Base-by-base conservation (phyloP, 805 yeast genomes). In the Saccharomycopsis selenospora region DNA sequence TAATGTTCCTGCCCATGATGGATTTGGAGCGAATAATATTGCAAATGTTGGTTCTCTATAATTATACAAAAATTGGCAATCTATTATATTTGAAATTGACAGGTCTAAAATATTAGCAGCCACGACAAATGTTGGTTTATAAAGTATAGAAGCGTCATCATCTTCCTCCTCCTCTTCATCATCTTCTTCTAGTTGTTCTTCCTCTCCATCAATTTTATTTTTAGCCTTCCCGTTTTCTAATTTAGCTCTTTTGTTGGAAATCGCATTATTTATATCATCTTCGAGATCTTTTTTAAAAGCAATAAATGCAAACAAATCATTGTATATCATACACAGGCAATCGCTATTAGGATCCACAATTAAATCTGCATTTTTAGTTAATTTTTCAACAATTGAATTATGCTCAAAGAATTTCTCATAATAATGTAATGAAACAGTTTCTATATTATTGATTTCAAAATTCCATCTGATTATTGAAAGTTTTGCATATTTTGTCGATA, bases 21-120 rank as follows among this genome's bases (percentile, higher is more conserved):
- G 70, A 14, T 65, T 67, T 27, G 78, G 77, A 46, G 79, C 75
- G 53, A 68, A 76, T 24, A 88, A 60, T 3, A 88, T 71, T 0
- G 84, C 91, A 18, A 88, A 56, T 0, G 97, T 90, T 0, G 97
- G 95, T 50, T 83, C 93, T 55, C 83, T 68, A 59, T 87, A 91
- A 48, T 82, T 82, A 58, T 79, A 65, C 36, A 91, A 63, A 60
- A 85, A 90, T 43, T 77, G 79, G 56, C 82, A 71, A 59, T 86
- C 95, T 2, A 83, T 68, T 13, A 93, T 76, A 53, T 80, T 78
- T 18, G 70, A 65, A 41, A 89, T 71, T 3, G 76, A 70, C 0
- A 76, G 57, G 55, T 82, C 80, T 33, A 91, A 66, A n/a, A 49
- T 48, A n/a, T 45, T 45, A 22, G 49, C 51, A 40, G 55, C 49